Evolutionary conservation across 768 basidiomycete genomes (phyloP), one percentile per base, ranked within the genome.

Genomic region (Lentinus tigrinus): DNA sequence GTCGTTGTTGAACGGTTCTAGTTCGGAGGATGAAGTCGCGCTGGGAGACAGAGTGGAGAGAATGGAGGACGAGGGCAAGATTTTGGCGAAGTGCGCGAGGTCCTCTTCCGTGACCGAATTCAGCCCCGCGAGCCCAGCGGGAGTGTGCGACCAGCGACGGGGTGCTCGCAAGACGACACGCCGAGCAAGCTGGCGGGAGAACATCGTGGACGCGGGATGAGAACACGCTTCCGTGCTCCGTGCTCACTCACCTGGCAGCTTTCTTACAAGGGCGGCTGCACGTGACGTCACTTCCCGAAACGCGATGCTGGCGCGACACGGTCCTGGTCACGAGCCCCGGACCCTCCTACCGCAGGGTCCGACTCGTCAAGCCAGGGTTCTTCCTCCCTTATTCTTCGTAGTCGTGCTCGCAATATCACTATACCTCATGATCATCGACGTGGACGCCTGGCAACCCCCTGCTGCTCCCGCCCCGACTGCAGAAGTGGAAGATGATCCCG

Each of bases 1-100:
- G 72, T 99, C 96, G 63, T 81, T 76, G 72, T 99, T 98, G 80
- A 82, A 96, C 2, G 75, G 78, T 3, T 79, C 78, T 27, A 98
- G 82, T 62, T 97, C 95, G 11, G 85, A 77, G 8, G 76, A 38
- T n/a, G 82, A 57, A 17, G 74, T 65, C 8, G 79, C 71, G 43
- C 62, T 61, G 14, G 88, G 80, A 24, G 83, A 67, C 2, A 90
- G 77, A 8, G 88, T 88, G 19, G 91, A 87, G 16, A 93, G 74
- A 53, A 93, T 82, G 31, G 88, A 80, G 4, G 81, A 75, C 1
- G 79, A 72, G 0, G 87, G 77, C 7, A 93, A 81, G 52, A 92
- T 76, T 52, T 77, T 76, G n/a, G 83, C 67, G 69, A 93, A 89
- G 68, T 90, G 82, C 7, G 78, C 79, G 49, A 91, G 66, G 68